phyloP scores from a whole-genome alignment of 257 asterid genomes.

The Nyctanthes arbortristis region DNA sequence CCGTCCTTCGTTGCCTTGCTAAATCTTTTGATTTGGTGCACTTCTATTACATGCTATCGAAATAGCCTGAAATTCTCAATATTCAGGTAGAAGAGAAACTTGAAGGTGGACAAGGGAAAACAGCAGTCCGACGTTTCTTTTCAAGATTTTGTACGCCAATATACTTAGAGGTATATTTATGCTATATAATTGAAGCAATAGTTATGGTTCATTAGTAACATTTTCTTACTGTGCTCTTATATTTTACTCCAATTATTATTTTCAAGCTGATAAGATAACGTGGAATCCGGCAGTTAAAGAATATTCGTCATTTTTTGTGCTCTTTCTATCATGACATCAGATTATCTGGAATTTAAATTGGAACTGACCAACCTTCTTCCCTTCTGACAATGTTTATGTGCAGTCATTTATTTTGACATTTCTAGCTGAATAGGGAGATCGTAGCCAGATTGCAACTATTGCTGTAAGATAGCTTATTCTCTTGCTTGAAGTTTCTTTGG shows the following conservation, averaged over 20 bases:
- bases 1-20: background rate
- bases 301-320: background rate
- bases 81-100: conserved; percentile 85
- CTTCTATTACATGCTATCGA: background rate
- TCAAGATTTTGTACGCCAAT: conserved; percentile 89
- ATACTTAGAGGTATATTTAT: conserved; percentile 66
- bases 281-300: background rate
- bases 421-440: conserved; percentile 98
- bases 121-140: conserved; percentile 67
- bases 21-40: conserved; percentile 1
- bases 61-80: conserved; percentile 18
- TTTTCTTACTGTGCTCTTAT: background rate
- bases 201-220: background rate
- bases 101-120: conserved; percentile 82
- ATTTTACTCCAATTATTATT: background rate
- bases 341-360: conserved; percentile 20
- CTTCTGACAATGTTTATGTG: conserved; percentile 20
- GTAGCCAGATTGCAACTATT: conserved; percentile 98
- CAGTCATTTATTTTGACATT: conserved; percentile 94
- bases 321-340: background rate
- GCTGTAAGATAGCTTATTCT: conserved; percentile 72
- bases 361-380: background rate
- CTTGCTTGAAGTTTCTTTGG: background rate
- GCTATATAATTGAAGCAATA: background rate
- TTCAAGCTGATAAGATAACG: background rate